A percentile compares a stretch with the other conserved stretches of the same genome.
Evolutionary conservation across 768 basidiomycete genomes (phyloP).

Genomic region (Tubosaeta sp.): DNA sequence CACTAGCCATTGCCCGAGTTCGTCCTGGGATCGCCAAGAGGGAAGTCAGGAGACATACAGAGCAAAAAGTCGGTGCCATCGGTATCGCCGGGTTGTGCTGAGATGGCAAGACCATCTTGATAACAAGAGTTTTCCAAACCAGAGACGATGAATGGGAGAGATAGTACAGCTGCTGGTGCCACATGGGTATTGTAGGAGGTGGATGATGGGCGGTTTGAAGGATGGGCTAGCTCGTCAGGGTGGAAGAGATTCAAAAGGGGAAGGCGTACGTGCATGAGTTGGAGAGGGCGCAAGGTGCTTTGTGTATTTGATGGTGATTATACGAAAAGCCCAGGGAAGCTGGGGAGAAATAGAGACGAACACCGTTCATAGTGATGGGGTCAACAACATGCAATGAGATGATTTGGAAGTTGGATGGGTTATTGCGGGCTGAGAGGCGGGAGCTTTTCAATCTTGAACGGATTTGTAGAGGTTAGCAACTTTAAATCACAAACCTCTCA

Average conservation of each 20-base stretch:
- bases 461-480: conserved; percentile 71
- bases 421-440: conserved; percentile 69
- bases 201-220: conserved; percentile 41
- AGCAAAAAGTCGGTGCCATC: conserved; percentile 73
- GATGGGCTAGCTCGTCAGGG: conserved; percentile 62
- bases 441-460: conserved; percentile 79
- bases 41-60: conserved; percentile 72
- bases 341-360: conserved; percentile 79
- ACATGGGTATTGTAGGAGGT: conserved; percentile 47
- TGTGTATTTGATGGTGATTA: conserved; percentile 27
- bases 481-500: too few relatives aligned
- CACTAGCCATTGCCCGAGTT: conserved; percentile 77
- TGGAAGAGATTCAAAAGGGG: conserved; percentile 74
- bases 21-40: conserved; percentile 75
- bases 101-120: conserved; percentile 60
- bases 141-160: conserved; percentile 57
- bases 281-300: conserved; percentile 40
- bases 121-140: conserved; percentile 62
- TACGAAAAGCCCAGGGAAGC: conserved; percentile 47
- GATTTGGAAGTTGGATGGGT: conserved; percentile 66
- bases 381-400: conserved; percentile 66
- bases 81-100: conserved; percentile 69
- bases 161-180: conserved; percentile 39
- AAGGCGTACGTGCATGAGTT: conserved; percentile 74
- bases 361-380: conserved; percentile 71